Evolutionary conservation across 176 grass and related monocot genomes (phyloP), one percentile per base, ranked within the genome.

Genomic region (Oryza coarctata): DNA sequence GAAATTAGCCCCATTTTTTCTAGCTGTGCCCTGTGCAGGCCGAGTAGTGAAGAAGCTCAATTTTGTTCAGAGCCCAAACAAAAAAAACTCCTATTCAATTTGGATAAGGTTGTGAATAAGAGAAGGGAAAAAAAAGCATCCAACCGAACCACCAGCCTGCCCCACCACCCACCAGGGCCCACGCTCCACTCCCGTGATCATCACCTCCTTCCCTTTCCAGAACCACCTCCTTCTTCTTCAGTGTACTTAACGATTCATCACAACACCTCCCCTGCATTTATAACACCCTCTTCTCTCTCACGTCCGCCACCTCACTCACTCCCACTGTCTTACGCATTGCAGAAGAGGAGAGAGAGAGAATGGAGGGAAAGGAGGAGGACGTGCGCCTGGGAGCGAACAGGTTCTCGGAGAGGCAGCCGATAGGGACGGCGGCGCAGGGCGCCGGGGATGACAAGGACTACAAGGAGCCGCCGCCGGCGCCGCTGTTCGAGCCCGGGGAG

Each of bases 321-420:
- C 41, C 27, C 74, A 28, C 76, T 12, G 36, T 17, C 49, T 2
- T 66, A 28, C 69, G 27, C 69, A 3, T 55, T 7, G 50, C 20
- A 9, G 50, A 55, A 32, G 65, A 30, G 10, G 31, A 22, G 84
- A 27, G 57, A 23, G 58, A 28, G 66, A 72, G 27, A 26, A 97
- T 97, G 94, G 91, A 97, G 75, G 86, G 84, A 25, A 97, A 90
- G 68, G 94, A 97, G 85, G 94, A 97, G 87, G 94, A 97, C 30
- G 94, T 94, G 79, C 80, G 85, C 26, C 79, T 97, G 23, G 91
- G 94, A 6, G 87, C 91, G 15, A 97, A 94, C 91, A 90, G 75
- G 78, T 97, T 75, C 87, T 36, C 86, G 71, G 94, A 97, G 89
- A 78, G 89, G 69, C 94, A 97, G 79, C 89, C 94, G 25, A 91